These are phyloP conservation scores for Aspergillus biplanus DNA, from an alignment of 495 filamentous ascomycete genomes.

Conservation along the genomic window DNA sequence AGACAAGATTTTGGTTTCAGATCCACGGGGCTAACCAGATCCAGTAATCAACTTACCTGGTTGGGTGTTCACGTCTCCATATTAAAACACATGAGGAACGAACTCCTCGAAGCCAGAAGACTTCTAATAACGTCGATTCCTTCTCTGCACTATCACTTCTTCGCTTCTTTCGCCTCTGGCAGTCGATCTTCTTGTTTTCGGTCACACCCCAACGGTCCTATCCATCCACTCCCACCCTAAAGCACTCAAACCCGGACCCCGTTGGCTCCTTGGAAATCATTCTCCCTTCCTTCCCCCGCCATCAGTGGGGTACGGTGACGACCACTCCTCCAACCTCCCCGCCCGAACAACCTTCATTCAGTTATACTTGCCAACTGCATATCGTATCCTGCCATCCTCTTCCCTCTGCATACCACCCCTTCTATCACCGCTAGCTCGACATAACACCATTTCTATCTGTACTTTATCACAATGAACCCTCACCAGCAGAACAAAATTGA, in stretches of 20 bases:
- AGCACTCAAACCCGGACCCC: background rate
- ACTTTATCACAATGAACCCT: constrained; percentile 75
- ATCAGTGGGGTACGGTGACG: constrained; percentile 31
- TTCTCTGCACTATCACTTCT: background rate
- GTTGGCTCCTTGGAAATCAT: constrained; percentile 6
- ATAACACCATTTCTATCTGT: background rate
- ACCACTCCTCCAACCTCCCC: constrained; percentile 26
- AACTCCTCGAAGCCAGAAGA: background rate
- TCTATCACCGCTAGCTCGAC: background rate
- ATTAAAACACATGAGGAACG: constrained; percentile 6
- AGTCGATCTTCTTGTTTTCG: background rate
- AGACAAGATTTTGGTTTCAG: constrained; percentile 13
- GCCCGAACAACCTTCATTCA: constrained; percentile 14
- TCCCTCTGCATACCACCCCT: background rate
- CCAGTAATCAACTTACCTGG: constrained; percentile 14
- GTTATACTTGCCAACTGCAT: constrained; percentile 6
- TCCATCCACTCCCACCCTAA: background rate
- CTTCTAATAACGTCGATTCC: too few species aligned
- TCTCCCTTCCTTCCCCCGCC: constrained; percentile 11
- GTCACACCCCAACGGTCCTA: background rate
- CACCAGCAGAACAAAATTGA: constrained; percentile 97
- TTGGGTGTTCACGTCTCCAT: constrained; percentile 8
- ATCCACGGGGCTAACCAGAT: constrained; percentile 11
- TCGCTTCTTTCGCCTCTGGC: constrained; percentile 5
- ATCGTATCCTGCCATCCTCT: constrained; percentile 6